Percentiles rank a stretch among this genome's conserved stretches.
Conservation (phyloP, 2,329 filamentous ascomycete genomes). For the Clonostachys chloroleuca region DNA sequence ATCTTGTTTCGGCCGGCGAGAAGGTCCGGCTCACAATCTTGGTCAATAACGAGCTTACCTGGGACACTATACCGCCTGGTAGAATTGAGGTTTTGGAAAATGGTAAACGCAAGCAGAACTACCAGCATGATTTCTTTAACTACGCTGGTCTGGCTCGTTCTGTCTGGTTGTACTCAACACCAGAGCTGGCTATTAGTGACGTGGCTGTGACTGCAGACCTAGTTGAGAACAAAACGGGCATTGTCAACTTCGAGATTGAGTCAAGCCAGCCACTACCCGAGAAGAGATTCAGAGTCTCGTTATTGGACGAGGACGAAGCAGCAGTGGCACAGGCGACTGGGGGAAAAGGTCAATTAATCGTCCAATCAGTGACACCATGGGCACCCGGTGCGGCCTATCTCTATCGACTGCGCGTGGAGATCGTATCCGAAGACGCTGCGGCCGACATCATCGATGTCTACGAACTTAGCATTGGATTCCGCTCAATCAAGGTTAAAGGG, state of each 20-base stretch:
- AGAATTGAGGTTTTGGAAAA: background rate
- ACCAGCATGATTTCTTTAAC: constrained; percentile 23
- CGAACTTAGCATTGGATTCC: constrained; percentile 11
- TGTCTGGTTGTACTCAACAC: constrained; percentile 15
- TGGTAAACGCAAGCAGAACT: constrained; percentile 8
- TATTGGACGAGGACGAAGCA: background rate
- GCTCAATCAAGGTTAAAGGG: constrained; percentile 10
- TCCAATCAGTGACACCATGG: constrained; percentile 13
- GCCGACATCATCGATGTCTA: constrained; percentile 10
- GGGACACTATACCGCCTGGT: constrained; percentile 18
- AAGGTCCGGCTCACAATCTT: constrained; percentile 19
- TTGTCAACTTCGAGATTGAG: background rate
- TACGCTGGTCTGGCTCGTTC: constrained; percentile 19
- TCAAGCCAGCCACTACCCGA: background rate
- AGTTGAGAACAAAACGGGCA: background rate
- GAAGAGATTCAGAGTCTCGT: background rate
- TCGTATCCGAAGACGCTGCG: constrained; percentile 4
- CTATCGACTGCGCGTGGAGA: constrained; percentile 11
- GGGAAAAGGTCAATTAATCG: constrained; percentile 5
- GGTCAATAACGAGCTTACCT: constrained; percentile 19
- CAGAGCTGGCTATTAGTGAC: constrained; percentile 11
- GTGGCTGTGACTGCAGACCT: constrained; percentile 8
- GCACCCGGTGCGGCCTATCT: constrained; percentile 17
- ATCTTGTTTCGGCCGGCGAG: constrained; percentile 15
- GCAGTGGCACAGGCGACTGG: constrained; percentile 2